Evolutionary conservation across 129 eudicot species (phyloP), one percentile per base, ranked within the genome.

Genomic region (Cynara cardunculus): DNA sequence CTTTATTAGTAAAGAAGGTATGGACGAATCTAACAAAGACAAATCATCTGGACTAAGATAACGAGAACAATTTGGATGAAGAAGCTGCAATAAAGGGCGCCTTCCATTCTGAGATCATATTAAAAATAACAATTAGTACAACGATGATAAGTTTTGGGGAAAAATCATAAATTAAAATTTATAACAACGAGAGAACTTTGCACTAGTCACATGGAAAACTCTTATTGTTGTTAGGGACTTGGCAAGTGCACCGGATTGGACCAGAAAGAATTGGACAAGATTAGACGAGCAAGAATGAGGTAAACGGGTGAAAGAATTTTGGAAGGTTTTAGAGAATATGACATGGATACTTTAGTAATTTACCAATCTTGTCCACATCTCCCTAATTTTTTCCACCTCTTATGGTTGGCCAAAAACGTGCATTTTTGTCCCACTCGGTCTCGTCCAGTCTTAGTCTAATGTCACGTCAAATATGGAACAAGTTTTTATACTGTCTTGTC

Each of bases 21-120:
- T 77, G 39, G 90, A 87, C 4, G 87, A 78, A 88, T 82, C 88
- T 74, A 95, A 81, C 25, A 89, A 89, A 66, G 88, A 78, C 66
- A 95, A 49, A 68, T 95, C 99, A 82, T 95, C 94, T 22, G 92
- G 94, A 83, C 88, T 89, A 64, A 92, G 84, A 88, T 95, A 95
- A 78, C 94, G 97, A 35, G 90, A 56, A 68, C 91, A 92, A 74
- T 89, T 84, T 71, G 99, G 99, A 85, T 90, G 97, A 69, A 95
- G 94, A 76, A 95, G 91, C 73, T 95, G 99, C 89, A 95, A 79
- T 69, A 95, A 26, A 69, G 97, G 94, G 44, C 91, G 96, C 27
- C 97, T 89, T 67, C 87, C 96, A 82, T 74, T 87, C 98, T 94
- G 79, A 69, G 28, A 67, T 34, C 18, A 81, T 65, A 79, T 59